Percentiles rank a stretch among this genome's conserved stretches.
These are phyloP conservation scores for Omphalotus guepiniiformis DNA, from an alignment of 768 basidiomycete species.

Conservation along the genomic window DNA sequence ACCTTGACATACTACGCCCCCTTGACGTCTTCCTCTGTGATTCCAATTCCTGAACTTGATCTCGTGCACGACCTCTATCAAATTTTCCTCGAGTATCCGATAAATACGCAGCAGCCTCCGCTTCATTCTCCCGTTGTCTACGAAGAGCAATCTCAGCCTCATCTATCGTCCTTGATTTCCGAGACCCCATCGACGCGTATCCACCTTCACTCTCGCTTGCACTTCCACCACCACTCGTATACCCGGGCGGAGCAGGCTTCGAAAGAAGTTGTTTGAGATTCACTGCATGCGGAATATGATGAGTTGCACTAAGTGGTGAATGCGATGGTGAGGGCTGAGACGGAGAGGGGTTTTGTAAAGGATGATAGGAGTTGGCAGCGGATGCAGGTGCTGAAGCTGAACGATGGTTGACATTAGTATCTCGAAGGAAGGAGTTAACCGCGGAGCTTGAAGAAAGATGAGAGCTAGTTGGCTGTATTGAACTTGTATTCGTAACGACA, in stretches of 20 bases:
- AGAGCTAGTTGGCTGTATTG: too few species aligned
- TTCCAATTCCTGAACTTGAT: slow-evolving; percentile 5
- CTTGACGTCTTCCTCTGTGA: slow-evolving; percentile 1
- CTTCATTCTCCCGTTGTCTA: slow-evolving; percentile 3
- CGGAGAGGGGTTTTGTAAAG: too few species aligned
- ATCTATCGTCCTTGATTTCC: neutral
- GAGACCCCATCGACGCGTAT: neutral
- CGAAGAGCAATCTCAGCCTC: neutral
- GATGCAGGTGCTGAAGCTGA: too few species aligned
- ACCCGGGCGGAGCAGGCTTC: slow-evolving; percentile 6
- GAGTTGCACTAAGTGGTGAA: neutral
- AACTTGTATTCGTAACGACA: too few species aligned
- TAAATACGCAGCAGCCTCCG: slow-evolving; percentile 2
- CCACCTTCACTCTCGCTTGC: neutral
- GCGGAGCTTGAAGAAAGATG: too few species aligned
- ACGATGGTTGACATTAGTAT: too few species aligned
- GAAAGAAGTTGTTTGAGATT: slow-evolving; percentile 6
- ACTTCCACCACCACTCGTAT: slow-evolving; percentile 5
- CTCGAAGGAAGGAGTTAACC: too few species aligned
- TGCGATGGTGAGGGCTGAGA: neutral
- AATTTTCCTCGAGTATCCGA: neutral
- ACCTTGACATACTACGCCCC: neutral
- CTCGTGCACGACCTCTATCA: neutral
- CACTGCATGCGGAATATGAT: neutral
- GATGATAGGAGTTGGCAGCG: too few species aligned